phyloP scores from a whole-genome alignment of 495 filamentous ascomycete species.

The Pseudoneurospora amorphoporcata region DNA sequence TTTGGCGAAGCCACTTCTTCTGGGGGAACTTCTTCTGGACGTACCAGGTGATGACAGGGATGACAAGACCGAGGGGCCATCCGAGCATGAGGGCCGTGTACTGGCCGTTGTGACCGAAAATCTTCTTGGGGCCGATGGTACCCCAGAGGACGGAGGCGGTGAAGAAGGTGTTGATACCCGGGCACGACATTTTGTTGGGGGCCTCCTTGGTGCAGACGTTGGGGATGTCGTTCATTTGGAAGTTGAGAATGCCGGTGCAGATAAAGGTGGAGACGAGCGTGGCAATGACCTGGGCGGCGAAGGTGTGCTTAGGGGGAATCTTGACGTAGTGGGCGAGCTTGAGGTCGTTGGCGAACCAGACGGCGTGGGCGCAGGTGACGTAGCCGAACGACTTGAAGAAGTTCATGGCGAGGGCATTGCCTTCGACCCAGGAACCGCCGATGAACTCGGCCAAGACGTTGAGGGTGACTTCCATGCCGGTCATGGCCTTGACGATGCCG shows the following conservation, averaged over 20 bases:
- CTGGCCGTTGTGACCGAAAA: conserved; percentile 27
- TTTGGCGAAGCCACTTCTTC: conserved; percentile 21
- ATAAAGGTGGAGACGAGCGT: conserved; percentile 25
- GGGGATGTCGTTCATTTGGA: conserved; percentile 28
- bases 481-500: conserved; percentile 31
- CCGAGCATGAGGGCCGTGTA: conserved; percentile 25
- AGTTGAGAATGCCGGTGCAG: conserved; percentile 27
- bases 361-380: conserved; percentile 24
- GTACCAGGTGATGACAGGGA: conserved; percentile 18
- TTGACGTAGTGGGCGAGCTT: conserved; percentile 34
- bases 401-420: conserved; percentile 31
- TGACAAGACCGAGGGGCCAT: conserved; percentile 24
- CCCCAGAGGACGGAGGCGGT: conserved; percentile 31
- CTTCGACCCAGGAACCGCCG: conserved; percentile 23
- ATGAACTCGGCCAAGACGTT: conserved; percentile 33
- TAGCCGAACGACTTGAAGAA: conserved; percentile 33
- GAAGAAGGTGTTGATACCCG: conserved; percentile 30
- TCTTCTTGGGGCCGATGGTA: conserved; percentile 29
- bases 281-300: conserved; percentile 26
- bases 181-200: conserved; percentile 27
- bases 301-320: conserved; percentile 31
- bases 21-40: conserved; percentile 13
- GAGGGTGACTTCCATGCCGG: conserved; percentile 27
- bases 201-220: conserved; percentile 27
- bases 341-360: conserved; percentile 29